Evolutionary conservation across 345 rosid genomes (phyloP), one percentile per base, ranked within the genome.

Genomic region (Gossypium bickii): DNA sequence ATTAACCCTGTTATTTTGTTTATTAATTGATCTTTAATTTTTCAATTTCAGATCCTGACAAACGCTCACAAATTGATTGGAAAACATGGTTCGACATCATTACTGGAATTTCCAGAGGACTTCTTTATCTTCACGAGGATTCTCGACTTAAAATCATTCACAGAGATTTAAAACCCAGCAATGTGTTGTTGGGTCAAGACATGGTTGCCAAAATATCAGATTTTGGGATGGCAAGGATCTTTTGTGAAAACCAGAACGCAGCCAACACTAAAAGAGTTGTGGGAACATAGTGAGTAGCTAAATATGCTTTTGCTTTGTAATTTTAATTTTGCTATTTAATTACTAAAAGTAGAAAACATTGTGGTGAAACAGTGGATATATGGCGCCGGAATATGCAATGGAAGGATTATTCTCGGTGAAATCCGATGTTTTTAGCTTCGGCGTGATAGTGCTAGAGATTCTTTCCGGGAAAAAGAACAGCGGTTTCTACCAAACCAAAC

Each of bases 371-470:
- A 83, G 88, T 41, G 87, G 85, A 53, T 83, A 83, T 52, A 85
- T 83, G 85, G 79, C 87, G 20, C 85, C 86, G 0, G 82, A 83
- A 72, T 81, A 83, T 70, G 82, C 87, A 16, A 59, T 84, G 20
- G 83, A 82, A 22, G 89, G 89, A 5, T 12, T 79, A 29, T 85
- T 87, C 76, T 87, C 86, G 3, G 71, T 81, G 22, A 88, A 87
- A 63, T 81, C 86, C 11, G 89, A 87, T 78, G 85, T 88, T 16
- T 87, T 80, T 72, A 85, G 87, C 69, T 83, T 79, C 10, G 86
- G 90, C 7, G 87, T 87, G 29, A 48, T 87, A 4, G 24, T 87
- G 79, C 67, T 87, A 6, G 89, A 89, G 82, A 83, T 86, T 24
- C 41, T 70, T 64, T 63, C 67, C 48, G 47, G 68, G 0, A 43